Evolutionary conservation across 176 grass and related monocot species (phyloP).

Genomic region (Secale cereale): DNA sequence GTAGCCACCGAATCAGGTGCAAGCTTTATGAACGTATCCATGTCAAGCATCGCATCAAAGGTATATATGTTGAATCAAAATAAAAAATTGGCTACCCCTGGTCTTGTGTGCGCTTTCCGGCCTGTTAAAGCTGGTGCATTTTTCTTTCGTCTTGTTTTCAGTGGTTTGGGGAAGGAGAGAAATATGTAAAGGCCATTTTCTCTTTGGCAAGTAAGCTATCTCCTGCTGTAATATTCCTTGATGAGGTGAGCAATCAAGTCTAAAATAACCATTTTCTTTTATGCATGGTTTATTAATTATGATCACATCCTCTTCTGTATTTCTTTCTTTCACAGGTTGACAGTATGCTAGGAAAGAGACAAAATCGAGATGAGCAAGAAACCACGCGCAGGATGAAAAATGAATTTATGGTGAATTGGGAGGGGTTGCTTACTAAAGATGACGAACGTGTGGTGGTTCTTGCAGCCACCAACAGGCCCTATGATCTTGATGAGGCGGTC

Average conservation of each 20-base stretch:
- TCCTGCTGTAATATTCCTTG: constrained; percentile 80
- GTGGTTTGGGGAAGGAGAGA: constrained; percentile 74
- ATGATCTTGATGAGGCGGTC: constrained; percentile 87
- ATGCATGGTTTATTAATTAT: background rate
- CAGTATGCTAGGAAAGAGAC: constrained; percentile 74
- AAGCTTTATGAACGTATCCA: constrained; percentile 86
- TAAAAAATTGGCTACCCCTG: background rate
- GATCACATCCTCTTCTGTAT: background rate
- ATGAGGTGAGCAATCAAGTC: constrained; percentile 51
- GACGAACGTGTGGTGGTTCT: constrained; percentile 73
- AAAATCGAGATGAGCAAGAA: constrained; percentile 41
- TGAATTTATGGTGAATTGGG: constrained; percentile 91
- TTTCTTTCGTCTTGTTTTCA: constrained; percentile 24
- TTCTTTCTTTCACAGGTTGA: constrained; percentile 50
- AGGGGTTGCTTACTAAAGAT: constrained; percentile 74
- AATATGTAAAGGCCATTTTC: constrained; percentile 84
- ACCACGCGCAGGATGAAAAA: constrained; percentile 69
- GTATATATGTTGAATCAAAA: constrained; percentile 32
- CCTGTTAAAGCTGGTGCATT: background rate
- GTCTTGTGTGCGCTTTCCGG: background rate
- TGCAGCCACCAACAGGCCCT: constrained; percentile 81
- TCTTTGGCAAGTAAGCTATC: constrained; percentile 81
- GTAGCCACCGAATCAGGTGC: constrained; percentile 85
- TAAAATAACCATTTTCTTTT: background rate
- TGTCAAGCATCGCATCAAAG: constrained; percentile 81